Evolutionary conservation across 2,329 filamentous ascomycete genomes (phyloP).

Genomic region (Diaporthe caulivora): DNA sequence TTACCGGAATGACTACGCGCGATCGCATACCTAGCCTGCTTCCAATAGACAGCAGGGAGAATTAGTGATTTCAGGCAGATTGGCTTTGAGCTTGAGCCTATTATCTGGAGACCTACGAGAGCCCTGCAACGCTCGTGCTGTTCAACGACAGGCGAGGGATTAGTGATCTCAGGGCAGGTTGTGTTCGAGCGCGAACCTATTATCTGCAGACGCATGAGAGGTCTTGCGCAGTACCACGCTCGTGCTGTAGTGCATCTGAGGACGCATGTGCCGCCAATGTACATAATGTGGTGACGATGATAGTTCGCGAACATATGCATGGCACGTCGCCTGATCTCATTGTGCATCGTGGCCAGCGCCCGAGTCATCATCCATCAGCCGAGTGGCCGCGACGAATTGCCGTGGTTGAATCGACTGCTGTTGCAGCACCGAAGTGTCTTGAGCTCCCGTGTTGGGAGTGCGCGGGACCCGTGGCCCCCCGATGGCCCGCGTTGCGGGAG

Average conservation of each 20-base stretch:
- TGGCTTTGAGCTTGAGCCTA: neutral
- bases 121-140: neutral
- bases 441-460: slow-evolving; percentile 2
- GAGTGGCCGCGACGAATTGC: neutral
- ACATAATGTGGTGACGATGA: neutral
- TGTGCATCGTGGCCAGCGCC: neutral
- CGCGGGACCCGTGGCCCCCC: slow-evolving; percentile 18
- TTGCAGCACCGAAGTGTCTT: neutral
- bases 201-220: neutral
- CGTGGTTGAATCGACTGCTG: slow-evolving; percentile 10
- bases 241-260: neutral
- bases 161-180: neutral
- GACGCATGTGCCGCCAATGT: neutral
- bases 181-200: neutral
- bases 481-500: slow-evolving; percentile 18
- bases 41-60: neutral
- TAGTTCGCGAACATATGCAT: neutral
- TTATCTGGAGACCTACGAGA: neutral
- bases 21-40: slow-evolving; percentile 19
- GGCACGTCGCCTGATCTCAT: slow-evolving; percentile 1
- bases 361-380: slow-evolving; percentile 10
- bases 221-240: neutral
- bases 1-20: slow-evolving; percentile 27
- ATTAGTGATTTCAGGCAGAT: neutral
- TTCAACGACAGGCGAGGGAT: too few species aligned